Base-by-base conservation (phyloP, 768 basidiomycete species). In the Auriscalpium microsporum region DNA sequence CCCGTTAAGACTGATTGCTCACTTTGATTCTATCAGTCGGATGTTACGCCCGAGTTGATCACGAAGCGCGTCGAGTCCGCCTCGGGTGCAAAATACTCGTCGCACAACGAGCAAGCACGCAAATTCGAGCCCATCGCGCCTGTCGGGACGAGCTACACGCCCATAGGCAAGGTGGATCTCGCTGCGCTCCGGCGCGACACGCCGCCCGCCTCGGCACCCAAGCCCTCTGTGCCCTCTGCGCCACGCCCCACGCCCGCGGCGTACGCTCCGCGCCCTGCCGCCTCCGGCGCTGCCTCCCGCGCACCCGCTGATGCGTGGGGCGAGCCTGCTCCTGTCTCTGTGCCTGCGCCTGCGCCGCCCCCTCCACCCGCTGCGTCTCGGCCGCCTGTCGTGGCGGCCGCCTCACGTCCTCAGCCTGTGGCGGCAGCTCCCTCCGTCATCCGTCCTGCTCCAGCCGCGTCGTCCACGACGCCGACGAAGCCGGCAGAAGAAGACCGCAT, bases 41-140 rank as follows among this genome's bases (percentile, higher is more conserved):
- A 97, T 71, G 89, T 97, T 19, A 70, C 81, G 0, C 87, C 94
- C 0, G 73, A 76, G 0, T 67, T 87, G 50, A 90, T 97, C 70
- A 90, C 90, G 83, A 82, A 83, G 56, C 82, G 88, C 45, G 82
- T 95, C n/a, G 85, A 86, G 73, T 84, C 86, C 16, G 86, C 91
- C 10, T 93, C 90, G 11, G 93, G 93, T n/a, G 82, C 91, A 0
- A 90, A 82, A 63, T 98, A 98, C 69, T 87, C 89, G 4, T 76
- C 82, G 1, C 92, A 94, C 63, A 84, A 86, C 49, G 90, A 94
- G 63, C 69, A 75, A n/a, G 68, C 86, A 0, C 82, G 86, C 55
- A 84, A 79, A 63, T 76, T 76, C 52, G 87, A 91, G 59, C 87
- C 88, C 5, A 93, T 94, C 61, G 79, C 86, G 0, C 88, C 92